Evolutionary conservation across 306 rosid genomes (phyloP).

Genomic region (Cicer bijugum): DNA sequence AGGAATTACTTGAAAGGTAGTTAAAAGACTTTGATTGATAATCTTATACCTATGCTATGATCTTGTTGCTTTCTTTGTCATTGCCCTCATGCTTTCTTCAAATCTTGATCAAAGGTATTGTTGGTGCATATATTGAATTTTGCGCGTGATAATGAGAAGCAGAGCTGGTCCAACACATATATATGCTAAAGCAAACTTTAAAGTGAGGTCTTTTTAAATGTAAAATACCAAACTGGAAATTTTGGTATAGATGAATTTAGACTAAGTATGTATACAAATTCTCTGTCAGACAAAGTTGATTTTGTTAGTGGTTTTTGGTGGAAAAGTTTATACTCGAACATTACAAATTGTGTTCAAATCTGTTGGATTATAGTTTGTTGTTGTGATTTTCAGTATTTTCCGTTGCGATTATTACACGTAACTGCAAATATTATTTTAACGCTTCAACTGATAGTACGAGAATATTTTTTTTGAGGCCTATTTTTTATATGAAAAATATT

Average conservation of each 20-base stretch:
- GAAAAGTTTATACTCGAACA: neutral
- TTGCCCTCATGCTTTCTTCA: slow-evolving; percentile 18
- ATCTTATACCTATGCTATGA: slow-evolving; percentile 1
- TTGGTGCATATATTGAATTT: slow-evolving; percentile 11
- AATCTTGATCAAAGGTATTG: slow-evolving; percentile 31
- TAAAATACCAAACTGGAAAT: neutral
- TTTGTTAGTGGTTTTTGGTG: neutral
- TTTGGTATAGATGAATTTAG: neutral
- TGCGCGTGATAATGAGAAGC: slow-evolving; percentile 31
- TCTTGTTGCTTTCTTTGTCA: slow-evolving; percentile 15
- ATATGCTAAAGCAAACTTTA: slow-evolving; percentile 3
- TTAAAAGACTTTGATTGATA: slow-evolving; percentile 19
- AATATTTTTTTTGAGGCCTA: neutral
- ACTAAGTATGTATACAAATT: neutral
- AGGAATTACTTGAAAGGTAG: slow-evolving; percentile 76
- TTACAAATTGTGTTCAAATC: neutral
- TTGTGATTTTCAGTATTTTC: slow-evolving; percentile 3
- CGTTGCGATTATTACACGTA: neutral
- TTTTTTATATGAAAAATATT: neutral
- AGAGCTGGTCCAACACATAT: neutral
- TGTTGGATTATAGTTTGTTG: neutral
- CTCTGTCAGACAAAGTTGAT: neutral
- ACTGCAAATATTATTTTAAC: neutral
- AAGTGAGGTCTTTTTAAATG: neutral
- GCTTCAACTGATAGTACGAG: neutral